phyloP scores from a whole-genome alignment of 2,329 filamentous ascomycete genomes.

The Xylaria sp. region DNA sequence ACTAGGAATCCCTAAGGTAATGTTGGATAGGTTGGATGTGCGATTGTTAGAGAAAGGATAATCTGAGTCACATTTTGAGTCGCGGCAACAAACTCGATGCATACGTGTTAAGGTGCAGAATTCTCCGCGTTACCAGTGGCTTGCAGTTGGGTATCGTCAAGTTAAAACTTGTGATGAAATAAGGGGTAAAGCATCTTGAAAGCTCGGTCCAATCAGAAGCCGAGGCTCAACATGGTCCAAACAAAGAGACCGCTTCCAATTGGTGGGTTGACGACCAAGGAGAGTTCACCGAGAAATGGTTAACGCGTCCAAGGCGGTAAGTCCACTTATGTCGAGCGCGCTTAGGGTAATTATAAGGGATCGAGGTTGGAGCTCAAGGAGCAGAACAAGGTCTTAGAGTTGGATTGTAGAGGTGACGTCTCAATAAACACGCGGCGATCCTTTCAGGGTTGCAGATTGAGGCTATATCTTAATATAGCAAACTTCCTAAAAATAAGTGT shows the following conservation, averaged over 20 bases:
- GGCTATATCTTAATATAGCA: constrained; percentile 54
- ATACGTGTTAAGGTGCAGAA: background rate
- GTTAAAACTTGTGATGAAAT: background rate
- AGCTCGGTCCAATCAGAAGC: constrained; percentile 19
- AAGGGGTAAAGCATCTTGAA: constrained; percentile 19
- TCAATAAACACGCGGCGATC: constrained; percentile 51
- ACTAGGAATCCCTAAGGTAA: no score
- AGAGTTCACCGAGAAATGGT: background rate
- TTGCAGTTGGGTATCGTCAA: constrained; percentile 5
- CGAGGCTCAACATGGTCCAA: constrained; percentile 9
- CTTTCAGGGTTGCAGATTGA: constrained; percentile 52
- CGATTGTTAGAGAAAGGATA: background rate
- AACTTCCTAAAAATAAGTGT: constrained; percentile 51
- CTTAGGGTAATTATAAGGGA: constrained; percentile 34
- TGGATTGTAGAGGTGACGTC: constrained; percentile 46
- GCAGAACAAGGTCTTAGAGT: background rate
- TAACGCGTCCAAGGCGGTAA: constrained; percentile 5
- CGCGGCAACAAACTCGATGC: background rate
- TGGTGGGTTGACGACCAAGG: constrained; percentile 21
- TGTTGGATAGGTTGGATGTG: background rate
- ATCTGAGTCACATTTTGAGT: background rate
- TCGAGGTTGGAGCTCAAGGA: background rate
- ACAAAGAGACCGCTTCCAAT: constrained; percentile 14
- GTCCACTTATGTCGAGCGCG: constrained; percentile 34
- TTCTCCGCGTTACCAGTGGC: background rate